These are phyloP conservation scores for Draba incana DNA, from an alignment of 345 rosid genomes.

Conservation along the genomic window DNA sequence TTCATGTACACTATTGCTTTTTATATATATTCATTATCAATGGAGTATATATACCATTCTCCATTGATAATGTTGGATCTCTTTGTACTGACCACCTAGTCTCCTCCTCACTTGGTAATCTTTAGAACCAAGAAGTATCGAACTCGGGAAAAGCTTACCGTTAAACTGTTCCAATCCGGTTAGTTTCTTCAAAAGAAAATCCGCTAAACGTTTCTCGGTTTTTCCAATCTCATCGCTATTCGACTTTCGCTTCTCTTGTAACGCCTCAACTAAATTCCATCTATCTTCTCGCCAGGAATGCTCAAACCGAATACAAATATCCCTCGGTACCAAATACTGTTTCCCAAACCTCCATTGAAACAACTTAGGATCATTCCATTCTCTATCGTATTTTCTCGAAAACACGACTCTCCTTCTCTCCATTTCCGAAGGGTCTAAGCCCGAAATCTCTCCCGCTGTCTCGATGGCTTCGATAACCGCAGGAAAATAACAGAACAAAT, in stretches of 20 bases:
- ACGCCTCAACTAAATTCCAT: slow-evolving; percentile 68
- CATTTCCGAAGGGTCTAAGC: slow-evolving; percentile 83
- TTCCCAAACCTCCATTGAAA: slow-evolving; percentile 79
- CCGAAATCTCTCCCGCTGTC: slow-evolving; percentile 79
- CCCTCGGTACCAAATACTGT: slow-evolving; percentile 69
- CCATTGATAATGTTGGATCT: too few relatives aligned
- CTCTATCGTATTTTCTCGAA: slow-evolving; percentile 65
- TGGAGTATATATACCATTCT: too few relatives aligned
- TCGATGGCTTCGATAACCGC: slow-evolving; percentile 86
- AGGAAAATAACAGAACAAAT: slow-evolving; percentile 67
- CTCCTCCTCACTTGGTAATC: slow-evolving; percentile 78
- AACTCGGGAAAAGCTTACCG: slow-evolving; percentile 63
- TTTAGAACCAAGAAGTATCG: slow-evolving; percentile 61
- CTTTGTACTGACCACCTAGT: slow-evolving; percentile 73
- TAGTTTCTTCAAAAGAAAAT: slow-evolving; percentile 63
- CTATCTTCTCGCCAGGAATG: slow-evolving; percentile 73
- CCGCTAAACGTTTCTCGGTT: slow-evolving; percentile 66
- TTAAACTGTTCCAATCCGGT: slow-evolving; percentile 47
- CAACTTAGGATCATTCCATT: slow-evolving; percentile 78
- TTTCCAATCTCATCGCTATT: slow-evolving; percentile 50
- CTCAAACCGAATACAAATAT: slow-evolving; percentile 57
- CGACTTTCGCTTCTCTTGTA: slow-evolving; percentile 56
- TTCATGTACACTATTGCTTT: too few relatives aligned
- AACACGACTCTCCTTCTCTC: slow-evolving; percentile 66
- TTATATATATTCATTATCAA: too few relatives aligned